Conservation (phyloP, 176 grass and related monocot species). For the Saccharum officinarum region DNA sequence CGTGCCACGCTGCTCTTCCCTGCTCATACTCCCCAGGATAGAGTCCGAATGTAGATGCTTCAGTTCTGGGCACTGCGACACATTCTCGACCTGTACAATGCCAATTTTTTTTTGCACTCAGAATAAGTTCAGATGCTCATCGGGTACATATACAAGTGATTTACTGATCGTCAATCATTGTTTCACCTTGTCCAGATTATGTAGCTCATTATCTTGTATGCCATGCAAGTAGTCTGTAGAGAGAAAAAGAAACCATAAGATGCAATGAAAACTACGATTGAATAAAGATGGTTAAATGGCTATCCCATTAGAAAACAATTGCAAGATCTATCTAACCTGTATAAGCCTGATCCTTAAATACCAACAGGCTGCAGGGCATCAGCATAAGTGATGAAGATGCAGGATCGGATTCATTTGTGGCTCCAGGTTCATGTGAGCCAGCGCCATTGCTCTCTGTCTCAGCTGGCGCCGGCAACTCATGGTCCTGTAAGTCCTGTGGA, state of each 20-base stretch:
- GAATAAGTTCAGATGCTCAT: background rate
- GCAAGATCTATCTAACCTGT: constrained; percentile 48
- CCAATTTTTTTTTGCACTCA: background rate
- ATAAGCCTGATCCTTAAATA: constrained; percentile 88
- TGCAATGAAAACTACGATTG: background rate
- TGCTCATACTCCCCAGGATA: constrained; percentile 6
- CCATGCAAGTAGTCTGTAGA: constrained; percentile 83
- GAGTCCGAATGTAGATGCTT: constrained; percentile 19
- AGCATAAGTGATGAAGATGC: constrained; percentile 52
- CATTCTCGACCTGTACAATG: constrained; percentile 56
- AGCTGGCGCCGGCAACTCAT: background rate
- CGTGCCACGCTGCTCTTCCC: constrained; percentile 39
- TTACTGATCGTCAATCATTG: background rate
- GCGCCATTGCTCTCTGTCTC: constrained; percentile 14
- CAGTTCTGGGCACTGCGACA: constrained; percentile 50
- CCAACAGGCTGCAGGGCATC: constrained; percentile 68
- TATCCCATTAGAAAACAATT: background rate
- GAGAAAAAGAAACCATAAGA: background rate
- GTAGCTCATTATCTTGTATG: constrained; percentile 72
- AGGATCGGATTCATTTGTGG: constrained; percentile 14
- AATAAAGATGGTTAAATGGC: background rate
- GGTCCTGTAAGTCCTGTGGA: background rate
- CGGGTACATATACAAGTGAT: background rate
- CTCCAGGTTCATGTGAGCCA: background rate
- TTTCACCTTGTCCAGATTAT: constrained; percentile 72